Evolutionary conservation across 2,329 filamentous ascomycete species (phyloP).

Genomic region (Bimuria novae-zelandiae): DNA sequence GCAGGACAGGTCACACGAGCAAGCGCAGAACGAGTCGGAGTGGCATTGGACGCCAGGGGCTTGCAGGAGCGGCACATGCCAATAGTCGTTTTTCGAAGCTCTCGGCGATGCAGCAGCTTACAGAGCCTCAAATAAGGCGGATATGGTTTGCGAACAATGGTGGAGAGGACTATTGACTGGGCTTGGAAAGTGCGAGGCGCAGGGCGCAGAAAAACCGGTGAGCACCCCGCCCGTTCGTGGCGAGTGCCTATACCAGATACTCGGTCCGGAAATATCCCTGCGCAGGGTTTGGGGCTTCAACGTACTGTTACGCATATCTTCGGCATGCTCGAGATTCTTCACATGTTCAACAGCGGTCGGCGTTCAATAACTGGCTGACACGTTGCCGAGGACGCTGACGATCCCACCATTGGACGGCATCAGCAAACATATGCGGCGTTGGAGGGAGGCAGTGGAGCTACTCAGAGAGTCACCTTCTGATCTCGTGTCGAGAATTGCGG

Average conservation of each 20-base stretch:
- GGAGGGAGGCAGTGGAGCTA: too few species aligned
- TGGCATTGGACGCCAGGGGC: constrained; percentile 15
- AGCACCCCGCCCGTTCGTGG: constrained; percentile 10
- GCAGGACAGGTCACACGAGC: neutral
- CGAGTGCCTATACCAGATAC: neutral
- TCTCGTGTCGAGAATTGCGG: too few species aligned
- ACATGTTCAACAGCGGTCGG: too few species aligned
- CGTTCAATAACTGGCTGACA: too few species aligned
- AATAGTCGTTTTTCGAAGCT: neutral
- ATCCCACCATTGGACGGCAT: too few species aligned
- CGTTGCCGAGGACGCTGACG: too few species aligned
- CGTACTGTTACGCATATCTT: neutral
- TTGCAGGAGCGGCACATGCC: constrained; percentile 4
- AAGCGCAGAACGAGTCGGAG: neutral
- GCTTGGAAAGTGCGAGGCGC: neutral
- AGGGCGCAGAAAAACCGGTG: constrained; percentile 8
- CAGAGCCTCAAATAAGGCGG: constrained; percentile 9
- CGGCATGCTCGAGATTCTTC: neutral
- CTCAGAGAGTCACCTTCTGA: too few species aligned
- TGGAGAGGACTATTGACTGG: neutral
- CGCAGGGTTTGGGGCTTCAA: neutral
- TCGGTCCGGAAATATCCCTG: neutral
- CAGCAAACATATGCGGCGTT: too few species aligned
- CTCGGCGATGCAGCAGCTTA: neutral
- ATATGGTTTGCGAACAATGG: constrained; percentile 9